Conservation (phyloP, 2,329 filamentous ascomycete species). For the Fusarium sulawesiense region DNA sequence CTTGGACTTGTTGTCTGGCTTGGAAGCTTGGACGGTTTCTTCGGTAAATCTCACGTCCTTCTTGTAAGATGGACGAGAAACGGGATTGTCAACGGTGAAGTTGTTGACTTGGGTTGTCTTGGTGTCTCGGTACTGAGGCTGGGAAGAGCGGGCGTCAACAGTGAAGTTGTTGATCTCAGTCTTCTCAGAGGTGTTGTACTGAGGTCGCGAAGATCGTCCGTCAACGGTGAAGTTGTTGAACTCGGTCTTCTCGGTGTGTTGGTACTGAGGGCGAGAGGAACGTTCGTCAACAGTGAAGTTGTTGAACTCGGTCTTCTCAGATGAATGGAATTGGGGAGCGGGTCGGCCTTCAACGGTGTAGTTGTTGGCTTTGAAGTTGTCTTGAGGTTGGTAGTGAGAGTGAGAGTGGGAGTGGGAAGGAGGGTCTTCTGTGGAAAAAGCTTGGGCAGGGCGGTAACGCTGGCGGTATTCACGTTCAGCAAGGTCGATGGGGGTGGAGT, state of each 20-base stretch:
- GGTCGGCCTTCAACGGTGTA: conserved; percentile 42
- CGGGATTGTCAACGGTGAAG: conserved; percentile 51
- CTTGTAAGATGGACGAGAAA: conserved; percentile 60
- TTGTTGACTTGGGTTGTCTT: conserved; percentile 41
- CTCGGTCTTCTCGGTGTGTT: conserved; percentile 34
- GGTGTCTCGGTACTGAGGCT: conserved; percentile 38
- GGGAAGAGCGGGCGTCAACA: conserved; percentile 42
- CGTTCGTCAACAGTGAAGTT: conserved; percentile 48
- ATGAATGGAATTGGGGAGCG: conserved; percentile 36
- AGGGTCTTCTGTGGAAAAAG: conserved; percentile 51
- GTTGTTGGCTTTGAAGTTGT: conserved; percentile 41
- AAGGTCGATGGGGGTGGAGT: conserved; percentile 68
- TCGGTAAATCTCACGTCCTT: conserved; percentile 70
- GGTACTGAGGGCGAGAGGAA: conserved; percentile 31
- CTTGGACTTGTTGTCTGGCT: conserved; percentile 60
- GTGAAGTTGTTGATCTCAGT: conserved; percentile 48
- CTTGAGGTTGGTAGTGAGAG: conserved; percentile 46
- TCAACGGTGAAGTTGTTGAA: conserved; percentile 37
- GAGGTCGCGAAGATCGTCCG: conserved; percentile 29
- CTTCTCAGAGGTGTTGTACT: conserved; percentile 41
- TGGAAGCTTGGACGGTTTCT: conserved; percentile 72
- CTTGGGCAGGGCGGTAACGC: conserved; percentile 64
- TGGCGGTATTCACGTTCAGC: conserved; percentile 75
- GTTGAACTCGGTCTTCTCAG: conserved; percentile 44
- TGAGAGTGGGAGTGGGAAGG: conserved; percentile 50